Percentiles rank a stretch among this genome's conserved stretches.
These are phyloP conservation scores for Chrysoporthe deuterocubensis DNA, from an alignment of 2,329 filamentous ascomycete genomes.

Conservation along the genomic window DNA sequence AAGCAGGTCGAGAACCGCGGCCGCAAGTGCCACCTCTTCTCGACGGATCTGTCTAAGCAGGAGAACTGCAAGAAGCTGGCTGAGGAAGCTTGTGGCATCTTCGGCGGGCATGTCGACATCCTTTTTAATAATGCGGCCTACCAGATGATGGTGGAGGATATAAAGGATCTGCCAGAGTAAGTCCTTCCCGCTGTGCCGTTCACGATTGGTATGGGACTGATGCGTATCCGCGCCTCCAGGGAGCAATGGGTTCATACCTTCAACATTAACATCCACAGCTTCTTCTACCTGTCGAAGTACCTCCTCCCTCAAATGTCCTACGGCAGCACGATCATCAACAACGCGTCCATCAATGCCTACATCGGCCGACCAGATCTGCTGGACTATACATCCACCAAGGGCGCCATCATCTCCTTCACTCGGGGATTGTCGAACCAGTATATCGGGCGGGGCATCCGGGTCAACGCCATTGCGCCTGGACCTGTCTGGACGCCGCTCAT, in stretches of 20 bases:
- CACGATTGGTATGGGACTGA: neutral
- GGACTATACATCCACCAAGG: slow-evolving; percentile 81
- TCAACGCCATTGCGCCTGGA: slow-evolving; percentile 78
- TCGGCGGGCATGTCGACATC: slow-evolving; percentile 72
- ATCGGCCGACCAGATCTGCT: slow-evolving; percentile 79
- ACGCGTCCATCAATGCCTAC: slow-evolving; percentile 82
- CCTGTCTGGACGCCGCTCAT: slow-evolving; percentile 81
- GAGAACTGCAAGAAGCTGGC: slow-evolving; percentile 73
- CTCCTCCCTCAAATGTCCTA: slow-evolving; percentile 72
- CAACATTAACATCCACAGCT: slow-evolving; percentile 80
- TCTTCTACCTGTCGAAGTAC: slow-evolving; percentile 82
- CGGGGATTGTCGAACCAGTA: slow-evolving; percentile 78
- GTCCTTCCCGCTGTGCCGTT: slow-evolving; percentile 30
- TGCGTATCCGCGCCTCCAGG: slow-evolving; percentile 40
- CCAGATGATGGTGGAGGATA: slow-evolving; percentile 75
- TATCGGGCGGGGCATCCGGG: slow-evolving; percentile 71
- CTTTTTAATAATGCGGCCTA: slow-evolving; percentile 76
- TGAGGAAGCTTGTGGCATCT: slow-evolving; percentile 65
- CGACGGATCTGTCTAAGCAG: slow-evolving; percentile 66
- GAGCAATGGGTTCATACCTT: slow-evolving; percentile 83
- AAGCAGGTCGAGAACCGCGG: slow-evolving; percentile 70
- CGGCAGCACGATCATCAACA: slow-evolving; percentile 84
- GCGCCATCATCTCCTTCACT: slow-evolving; percentile 79
- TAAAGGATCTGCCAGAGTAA: slow-evolving; percentile 71
- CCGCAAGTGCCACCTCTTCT: slow-evolving; percentile 64